Evolutionary conservation across 1,284 basidiomycete genomes (phyloP).

Genomic region (Trametes versicolor): DNA sequence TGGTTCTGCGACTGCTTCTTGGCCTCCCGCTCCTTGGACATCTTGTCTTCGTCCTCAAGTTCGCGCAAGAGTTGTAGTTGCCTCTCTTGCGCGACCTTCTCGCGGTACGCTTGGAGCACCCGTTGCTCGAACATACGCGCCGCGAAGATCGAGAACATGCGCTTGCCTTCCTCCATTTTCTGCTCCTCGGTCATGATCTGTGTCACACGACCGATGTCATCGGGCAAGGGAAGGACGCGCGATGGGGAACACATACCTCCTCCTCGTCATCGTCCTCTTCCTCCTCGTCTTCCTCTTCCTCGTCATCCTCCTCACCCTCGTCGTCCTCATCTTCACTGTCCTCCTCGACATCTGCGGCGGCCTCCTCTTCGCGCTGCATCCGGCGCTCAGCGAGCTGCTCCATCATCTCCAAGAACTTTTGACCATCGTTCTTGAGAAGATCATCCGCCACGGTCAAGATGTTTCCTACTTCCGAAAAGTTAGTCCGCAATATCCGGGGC

Average conservation of each 20-base stretch:
- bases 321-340: constrained; percentile 51
- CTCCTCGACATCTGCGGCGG: constrained; percentile 76
- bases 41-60: constrained; percentile 68
- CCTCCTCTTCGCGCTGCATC: constrained; percentile 93
- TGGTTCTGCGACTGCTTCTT: constrained; percentile 97
- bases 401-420: constrained; percentile 99
- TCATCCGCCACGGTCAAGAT: constrained; percentile 99
- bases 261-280: constrained; percentile 51
- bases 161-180: constrained; percentile 98
- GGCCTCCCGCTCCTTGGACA: constrained; percentile 78
- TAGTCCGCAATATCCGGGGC: constrained; percentile 29
- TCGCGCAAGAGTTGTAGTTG: constrained; percentile 62
- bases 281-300: constrained; percentile 47
- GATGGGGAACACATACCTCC: constrained; percentile 40
- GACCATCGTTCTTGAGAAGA: constrained; percentile 97
- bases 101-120: constrained; percentile 73
- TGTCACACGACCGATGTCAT: constrained; percentile 23
- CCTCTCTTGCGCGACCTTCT: constrained; percentile 58
- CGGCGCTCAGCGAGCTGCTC: constrained; percentile 96
- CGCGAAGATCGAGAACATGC: constrained; percentile 99
- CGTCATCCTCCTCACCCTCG: constrained; percentile 46
- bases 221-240: constrained; percentile 18
- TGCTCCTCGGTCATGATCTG: constrained; percentile 87
- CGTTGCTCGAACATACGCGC: constrained; percentile 99
- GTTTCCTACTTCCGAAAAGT: constrained; percentile 67